phyloP scores from a whole-genome alignment of 2,329 filamentous ascomycete genomes.

The Conoideocrella luteorostrata region DNA sequence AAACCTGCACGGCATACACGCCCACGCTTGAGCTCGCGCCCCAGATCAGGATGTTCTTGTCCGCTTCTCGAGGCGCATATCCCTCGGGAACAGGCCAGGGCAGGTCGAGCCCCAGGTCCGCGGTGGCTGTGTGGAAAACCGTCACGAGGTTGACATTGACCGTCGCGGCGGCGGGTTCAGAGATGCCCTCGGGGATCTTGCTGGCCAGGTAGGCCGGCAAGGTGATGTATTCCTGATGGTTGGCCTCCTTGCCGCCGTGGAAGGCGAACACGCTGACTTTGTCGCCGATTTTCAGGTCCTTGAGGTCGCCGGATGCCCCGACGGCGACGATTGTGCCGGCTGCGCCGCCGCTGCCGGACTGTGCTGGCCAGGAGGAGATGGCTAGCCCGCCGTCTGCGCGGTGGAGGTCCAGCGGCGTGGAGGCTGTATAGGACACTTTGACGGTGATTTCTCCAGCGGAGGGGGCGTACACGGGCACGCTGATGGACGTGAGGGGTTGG shows the following conservation, averaged over 20 bases:
- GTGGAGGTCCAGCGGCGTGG: slow-evolving; percentile 56
- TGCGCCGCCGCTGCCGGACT: slow-evolving; percentile 43
- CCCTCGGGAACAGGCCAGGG: slow-evolving; percentile 48
- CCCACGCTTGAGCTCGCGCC: slow-evolving; percentile 48
- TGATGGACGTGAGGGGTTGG: no score
- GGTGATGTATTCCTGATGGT: slow-evolving; percentile 50
- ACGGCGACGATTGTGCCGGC: slow-evolving; percentile 48
- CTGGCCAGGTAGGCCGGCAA: slow-evolving; percentile 42
- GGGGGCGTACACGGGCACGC: no score
- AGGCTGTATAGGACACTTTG: no score
- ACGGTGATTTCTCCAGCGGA: no score
- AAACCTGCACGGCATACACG: slow-evolving; percentile 41
- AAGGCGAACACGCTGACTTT: slow-evolving; percentile 50
- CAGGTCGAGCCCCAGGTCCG: slow-evolving; percentile 45
- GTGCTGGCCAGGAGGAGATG: slow-evolving; percentile 39
- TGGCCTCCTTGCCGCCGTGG: slow-evolving; percentile 38
- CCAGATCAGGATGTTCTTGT: slow-evolving; percentile 42
- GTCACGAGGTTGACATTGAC: slow-evolving; percentile 54
- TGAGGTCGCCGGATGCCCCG: slow-evolving; percentile 31
- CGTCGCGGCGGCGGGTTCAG: slow-evolving; percentile 41
- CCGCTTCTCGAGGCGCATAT: slow-evolving; percentile 28
- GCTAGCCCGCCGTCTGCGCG: slow-evolving; percentile 54
- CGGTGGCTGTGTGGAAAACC: slow-evolving; percentile 46
- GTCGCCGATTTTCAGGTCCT: slow-evolving; percentile 45
- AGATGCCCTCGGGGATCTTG: slow-evolving; percentile 35